phyloP scores from a whole-genome alignment of 371 early-diverging fungal species.

The Mucor irregularis region DNA sequence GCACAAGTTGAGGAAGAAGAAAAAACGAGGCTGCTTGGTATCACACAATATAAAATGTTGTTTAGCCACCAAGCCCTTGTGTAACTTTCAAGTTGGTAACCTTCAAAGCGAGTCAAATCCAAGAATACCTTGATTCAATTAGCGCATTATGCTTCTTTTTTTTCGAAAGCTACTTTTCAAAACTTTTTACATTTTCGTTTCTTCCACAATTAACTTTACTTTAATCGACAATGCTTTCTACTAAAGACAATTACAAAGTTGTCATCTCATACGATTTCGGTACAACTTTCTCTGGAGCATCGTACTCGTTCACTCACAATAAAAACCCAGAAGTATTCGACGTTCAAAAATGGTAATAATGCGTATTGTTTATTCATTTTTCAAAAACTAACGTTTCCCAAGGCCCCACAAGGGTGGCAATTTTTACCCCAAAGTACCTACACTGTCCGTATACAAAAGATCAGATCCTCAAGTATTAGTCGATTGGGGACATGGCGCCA shows the following conservation, averaged over 20 bases:
- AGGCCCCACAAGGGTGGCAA: slow-evolving; percentile 59
- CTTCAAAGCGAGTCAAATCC: too few species aligned
- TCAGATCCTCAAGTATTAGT: slow-evolving; percentile 32
- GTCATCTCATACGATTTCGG: slow-evolving; percentile 55
- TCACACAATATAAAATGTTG: too few species aligned
- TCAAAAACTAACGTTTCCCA: neutral
- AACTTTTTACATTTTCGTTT: too few species aligned
- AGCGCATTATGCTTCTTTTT: too few species aligned
- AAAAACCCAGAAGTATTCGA: slow-evolving; percentile 57
- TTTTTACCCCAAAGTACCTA: slow-evolving; percentile 57
- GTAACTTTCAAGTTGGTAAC: too few species aligned
- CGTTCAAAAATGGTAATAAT: slow-evolving; percentile 51
- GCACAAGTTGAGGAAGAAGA: neutral
- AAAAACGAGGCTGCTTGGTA: too few species aligned
- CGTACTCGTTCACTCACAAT: slow-evolving; percentile 57
- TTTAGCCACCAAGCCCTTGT: too few species aligned
- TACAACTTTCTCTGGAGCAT: slow-evolving; percentile 57
- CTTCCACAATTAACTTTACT: too few species aligned
- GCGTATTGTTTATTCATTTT: neutral
- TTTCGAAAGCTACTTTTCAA: too few species aligned
- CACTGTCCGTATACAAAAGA: slow-evolving; percentile 41
- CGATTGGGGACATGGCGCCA: slow-evolving; percentile 59
- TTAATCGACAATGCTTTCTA: too few species aligned
- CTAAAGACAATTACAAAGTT: slow-evolving; percentile 38
- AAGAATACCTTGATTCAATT: too few species aligned